phyloP scores from a whole-genome alignment of 306 rosid species.

The Vicia villosa region DNA sequence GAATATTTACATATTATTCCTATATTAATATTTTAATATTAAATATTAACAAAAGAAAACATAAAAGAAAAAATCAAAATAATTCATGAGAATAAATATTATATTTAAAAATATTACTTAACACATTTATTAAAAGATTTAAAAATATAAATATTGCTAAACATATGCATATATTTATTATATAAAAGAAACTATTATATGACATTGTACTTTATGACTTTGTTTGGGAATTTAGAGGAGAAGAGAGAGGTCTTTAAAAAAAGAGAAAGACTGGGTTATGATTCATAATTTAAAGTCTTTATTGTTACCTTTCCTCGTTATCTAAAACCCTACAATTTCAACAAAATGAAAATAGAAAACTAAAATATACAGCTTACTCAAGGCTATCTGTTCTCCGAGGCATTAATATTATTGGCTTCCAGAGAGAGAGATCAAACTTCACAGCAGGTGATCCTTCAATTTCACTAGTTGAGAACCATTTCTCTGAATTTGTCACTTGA shows the following conservation, averaged over 20 bases:
- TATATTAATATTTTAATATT: too few relatives aligned
- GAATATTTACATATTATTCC: too few relatives aligned
- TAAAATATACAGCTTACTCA: conserved; percentile 63
- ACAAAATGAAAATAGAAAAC: conserved; percentile 21
- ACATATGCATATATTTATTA: too few relatives aligned
- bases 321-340: not conserved
- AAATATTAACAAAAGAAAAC: not conserved
- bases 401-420: conserved; percentile 93
- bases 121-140: too few relatives aligned
- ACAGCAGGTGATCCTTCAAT: conserved; percentile 96
- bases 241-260: too few relatives aligned
- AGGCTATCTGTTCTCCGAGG: conserved; percentile 85
- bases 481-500: conserved; percentile 92
- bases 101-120: too few relatives aligned
- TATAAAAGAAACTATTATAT: conserved; percentile 3
- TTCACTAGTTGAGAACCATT: conserved; percentile 87
- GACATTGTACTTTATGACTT: not conserved
- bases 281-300: not conserved
- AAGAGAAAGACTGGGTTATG: too few relatives aligned
- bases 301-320: not conserved
- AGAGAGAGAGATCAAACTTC: conserved; percentile 88
- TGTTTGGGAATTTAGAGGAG: too few relatives aligned
- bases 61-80: not conserved
- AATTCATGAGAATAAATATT: not conserved
- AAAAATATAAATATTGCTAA: too few relatives aligned